Evolutionary conservation across 2,329 filamentous ascomycete genomes (phyloP), one percentile per base, ranked within the genome.

Genomic region (Fusarium sp.): DNA sequence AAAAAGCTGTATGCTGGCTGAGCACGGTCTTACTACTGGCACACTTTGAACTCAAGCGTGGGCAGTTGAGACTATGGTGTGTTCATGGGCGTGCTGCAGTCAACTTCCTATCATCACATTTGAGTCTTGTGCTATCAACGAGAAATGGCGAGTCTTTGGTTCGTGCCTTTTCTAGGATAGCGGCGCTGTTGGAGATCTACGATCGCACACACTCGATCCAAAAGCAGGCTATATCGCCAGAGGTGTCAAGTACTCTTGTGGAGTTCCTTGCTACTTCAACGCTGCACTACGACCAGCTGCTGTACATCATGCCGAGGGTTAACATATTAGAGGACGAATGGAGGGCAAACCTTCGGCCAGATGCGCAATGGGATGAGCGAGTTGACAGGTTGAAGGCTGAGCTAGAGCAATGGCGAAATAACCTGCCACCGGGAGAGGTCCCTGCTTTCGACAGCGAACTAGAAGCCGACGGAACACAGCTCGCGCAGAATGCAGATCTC

Each of bases 41-140:
- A 2, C 52, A 69, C 4, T 69, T 69, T 21, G 66, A 69, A 28
- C 39, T 69, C 2, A 57, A 52, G 2, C 38, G 66, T 14, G 62
- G 56, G 2, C 65, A 69, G 14, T 66, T 69, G 47, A 55, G 62
- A 26, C 8, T 69, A 11, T 69, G 66, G 66, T 69, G 56, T 17
- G 58, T 69, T 1, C 66, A 69, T 20, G 64, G 66, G 10, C 56
- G 52, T 4, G 66, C 65, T 17, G 66, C 66, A 4, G 65, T 67
- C 7, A 46, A 49, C 17, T 69, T 63, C 5, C 24, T 68, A 17
- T 68, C 65, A 2, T 26, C 50, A 4, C 40, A 68, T 26, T 8
- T 50, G 11, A n/a, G 28, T 8, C 60, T 51, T 2, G 49, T 53
- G 39, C 54, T 36, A 4, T 55, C 39, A 7, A 49, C 42, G 21